Base-by-base conservation (phyloP, 2,329 filamentous ascomycete species). In the Xylogone sp. region DNA sequence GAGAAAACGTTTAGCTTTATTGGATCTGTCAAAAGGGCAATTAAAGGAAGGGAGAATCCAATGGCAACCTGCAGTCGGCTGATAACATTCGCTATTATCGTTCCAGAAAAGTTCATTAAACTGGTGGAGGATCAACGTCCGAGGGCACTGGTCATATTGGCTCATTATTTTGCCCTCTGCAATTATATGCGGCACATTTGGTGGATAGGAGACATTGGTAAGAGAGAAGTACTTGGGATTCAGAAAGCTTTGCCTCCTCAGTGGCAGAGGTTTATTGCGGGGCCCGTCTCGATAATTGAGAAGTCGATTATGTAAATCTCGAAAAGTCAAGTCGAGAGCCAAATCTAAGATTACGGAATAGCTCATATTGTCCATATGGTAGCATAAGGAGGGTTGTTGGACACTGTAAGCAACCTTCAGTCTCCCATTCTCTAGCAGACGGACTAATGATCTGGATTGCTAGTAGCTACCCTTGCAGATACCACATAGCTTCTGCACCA, bases 121-220 rank as follows among this genome's bases (percentile, higher is more conserved):
- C 43, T 54, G 3, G 51, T 59, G 7, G 48, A 54, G n/a, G 52
- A 46, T 44, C 27, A 42, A 29, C 45, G 53, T 6, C 54, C 54
- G 9, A 46, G 57, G n/a, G 57, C 57, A 4, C 42, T 59, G 6
- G 49, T 56, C 10, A 55, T 59, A 8, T 53, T 59, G 29, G 62
- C 65, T 2, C 63, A 67, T 47, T 68, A 61, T 59, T 56, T 68
- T 47, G 63, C 65, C 1, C 49, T 68, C 13, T 60, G 65, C 6
- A 56, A 63, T 45, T 46, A 62, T 18, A 31, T 66, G 22, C 58
- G 59, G 34, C 61, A 64, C 9, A 57, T 67, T 9, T 68, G 65
- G 65, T 67, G 65, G 65, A 60, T 67, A 29, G 59, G 62, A 22
- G 34, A 56, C 21, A 65, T 65, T 50, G 62, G 49, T 12, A 39